Base-by-base conservation (phyloP, 768 basidiomycete species). In the Coprinellus aureogranulatus region DNA sequence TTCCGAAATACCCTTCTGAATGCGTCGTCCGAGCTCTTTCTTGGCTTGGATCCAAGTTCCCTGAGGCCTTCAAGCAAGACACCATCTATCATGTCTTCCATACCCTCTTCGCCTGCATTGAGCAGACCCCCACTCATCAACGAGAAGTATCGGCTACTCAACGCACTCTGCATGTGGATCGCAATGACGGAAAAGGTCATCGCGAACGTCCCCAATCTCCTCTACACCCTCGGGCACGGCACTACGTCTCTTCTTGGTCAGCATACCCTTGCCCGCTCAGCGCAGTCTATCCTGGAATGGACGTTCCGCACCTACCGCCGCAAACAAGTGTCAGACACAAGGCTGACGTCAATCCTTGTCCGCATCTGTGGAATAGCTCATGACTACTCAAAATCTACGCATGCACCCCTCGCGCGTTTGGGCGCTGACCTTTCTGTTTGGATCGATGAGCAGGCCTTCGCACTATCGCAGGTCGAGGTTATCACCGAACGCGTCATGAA, bases 251-350 rank as follows among this genome's bases (percentile, higher is more conserved):
- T 95, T 25, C 72, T 96, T 54, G 71, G 77, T 0, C 86, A 94
- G 64, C 70, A 73, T 11, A 91, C 94, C 65, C 75, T 96, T 18
- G 80, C 80, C 4, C 77, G 78, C 55, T 77, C 82, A 2, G 87
- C 87, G 0, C 88, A 92, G 61, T 91, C 89, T 2, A 81, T 94
- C 40, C 74, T 94, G 11, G 84, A 87, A 48, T 94, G 92, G 90
- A 82, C 82, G 2, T 85, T 94, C 61, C 71, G 72, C 14, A 65
- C 75, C 37, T 89, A 86, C 66, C 72, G 74, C 41, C 68, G 61
- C 53, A 61, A 66, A 6, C 70, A 67, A 8, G 64, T 74, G 48
- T 73, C 71, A 31, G 83, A 89, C 62, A 67, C 78, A 37, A 75
- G 78, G 10, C 75, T 94, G 49, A 77, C 88, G 14, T 83, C 89